Percentiles rank a stretch among this genome's conserved stretches.
These are phyloP conservation scores for Punica granatum DNA, from an alignment of 345 rosid genomes.

Conservation along the genomic window DNA sequence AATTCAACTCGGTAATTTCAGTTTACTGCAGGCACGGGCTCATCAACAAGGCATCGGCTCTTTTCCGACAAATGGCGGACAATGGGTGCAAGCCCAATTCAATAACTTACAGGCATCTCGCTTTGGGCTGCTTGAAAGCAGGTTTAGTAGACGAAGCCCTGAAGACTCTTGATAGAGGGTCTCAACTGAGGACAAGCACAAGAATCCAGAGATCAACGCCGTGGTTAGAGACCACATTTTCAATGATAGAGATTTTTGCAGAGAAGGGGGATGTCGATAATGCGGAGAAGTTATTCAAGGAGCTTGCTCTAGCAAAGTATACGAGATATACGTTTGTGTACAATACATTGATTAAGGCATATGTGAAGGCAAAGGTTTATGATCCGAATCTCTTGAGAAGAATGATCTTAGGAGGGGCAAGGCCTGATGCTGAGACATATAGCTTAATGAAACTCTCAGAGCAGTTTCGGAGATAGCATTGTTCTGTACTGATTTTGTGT, in stretches of 20 bases:
- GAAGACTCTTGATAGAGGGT: conserved; percentile 58
- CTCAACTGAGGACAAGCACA: conserved; percentile 32
- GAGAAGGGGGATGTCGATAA: conserved; percentile 64
- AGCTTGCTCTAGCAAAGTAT: conserved; percentile 58
- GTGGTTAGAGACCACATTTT: conserved; percentile 82
- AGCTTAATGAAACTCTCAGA: conserved; percentile 75
- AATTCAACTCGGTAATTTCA: conserved; percentile 65
- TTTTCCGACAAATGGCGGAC: conserved; percentile 55
- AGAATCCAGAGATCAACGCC: conserved; percentile 61
- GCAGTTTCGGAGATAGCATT: conserved; percentile 29
- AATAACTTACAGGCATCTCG: conserved; percentile 74
- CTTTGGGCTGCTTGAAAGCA: conserved; percentile 77
- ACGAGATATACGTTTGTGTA: conserved; percentile 65
- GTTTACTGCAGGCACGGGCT: conserved; percentile 60
- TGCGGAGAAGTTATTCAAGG: conserved; percentile 70
- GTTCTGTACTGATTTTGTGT: neutral
- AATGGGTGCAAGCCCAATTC: conserved; percentile 63
- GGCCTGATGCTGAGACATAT: conserved; percentile 90
- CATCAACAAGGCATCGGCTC: conserved; percentile 48
- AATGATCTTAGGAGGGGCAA: conserved; percentile 85
- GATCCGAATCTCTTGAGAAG: conserved; percentile 73
- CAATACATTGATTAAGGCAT: conserved; percentile 72
- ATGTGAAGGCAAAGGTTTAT: conserved; percentile 62
- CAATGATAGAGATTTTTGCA: conserved; percentile 61
- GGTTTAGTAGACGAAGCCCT: conserved; percentile 53